phyloP scores from a whole-genome alignment of 192 early-diverging fungal genomes.

The Coemansia sp. region DNA sequence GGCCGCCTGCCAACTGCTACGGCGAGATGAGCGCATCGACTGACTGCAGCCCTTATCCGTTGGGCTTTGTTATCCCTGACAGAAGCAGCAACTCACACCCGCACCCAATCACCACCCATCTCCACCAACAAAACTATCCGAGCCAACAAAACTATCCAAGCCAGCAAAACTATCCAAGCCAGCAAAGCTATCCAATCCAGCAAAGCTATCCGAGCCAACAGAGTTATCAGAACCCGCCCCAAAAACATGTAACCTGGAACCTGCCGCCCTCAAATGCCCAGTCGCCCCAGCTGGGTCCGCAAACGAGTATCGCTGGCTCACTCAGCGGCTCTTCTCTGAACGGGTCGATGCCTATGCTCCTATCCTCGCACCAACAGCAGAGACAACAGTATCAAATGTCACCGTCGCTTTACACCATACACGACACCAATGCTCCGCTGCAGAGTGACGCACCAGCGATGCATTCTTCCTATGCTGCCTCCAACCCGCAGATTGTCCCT shows the following conservation, averaged over 20 bases:
- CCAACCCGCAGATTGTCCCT: neutral
- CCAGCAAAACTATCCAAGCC: neutral
- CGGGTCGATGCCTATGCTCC: neutral
- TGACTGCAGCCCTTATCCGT: constrained; percentile 16
- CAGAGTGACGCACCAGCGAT: neutral
- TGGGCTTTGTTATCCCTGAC: constrained; percentile 40
- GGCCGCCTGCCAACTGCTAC: neutral
- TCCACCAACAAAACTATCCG: neutral
- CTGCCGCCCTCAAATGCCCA: neutral
- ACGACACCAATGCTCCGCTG: too few relatives aligned
- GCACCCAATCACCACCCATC: neutral
- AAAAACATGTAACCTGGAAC: neutral
- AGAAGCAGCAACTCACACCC: neutral
- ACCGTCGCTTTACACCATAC: constrained; percentile 10
- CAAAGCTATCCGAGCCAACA: neutral
- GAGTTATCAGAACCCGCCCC: neutral
- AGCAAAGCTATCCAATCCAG: neutral
- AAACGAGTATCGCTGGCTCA: neutral
- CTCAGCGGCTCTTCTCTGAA: neutral
- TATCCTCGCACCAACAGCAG: neutral
- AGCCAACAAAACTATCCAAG: neutral
- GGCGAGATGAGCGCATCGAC: neutral
- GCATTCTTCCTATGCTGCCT: neutral
- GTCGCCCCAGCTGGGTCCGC: neutral
- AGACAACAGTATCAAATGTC: neutral